A percentile compares a stretch with the other conserved stretches of the same genome.
These are phyloP conservation scores for Daldinia concentrica DNA, from an alignment of 495 filamentous ascomycete species.

Conservation along the genomic window DNA sequence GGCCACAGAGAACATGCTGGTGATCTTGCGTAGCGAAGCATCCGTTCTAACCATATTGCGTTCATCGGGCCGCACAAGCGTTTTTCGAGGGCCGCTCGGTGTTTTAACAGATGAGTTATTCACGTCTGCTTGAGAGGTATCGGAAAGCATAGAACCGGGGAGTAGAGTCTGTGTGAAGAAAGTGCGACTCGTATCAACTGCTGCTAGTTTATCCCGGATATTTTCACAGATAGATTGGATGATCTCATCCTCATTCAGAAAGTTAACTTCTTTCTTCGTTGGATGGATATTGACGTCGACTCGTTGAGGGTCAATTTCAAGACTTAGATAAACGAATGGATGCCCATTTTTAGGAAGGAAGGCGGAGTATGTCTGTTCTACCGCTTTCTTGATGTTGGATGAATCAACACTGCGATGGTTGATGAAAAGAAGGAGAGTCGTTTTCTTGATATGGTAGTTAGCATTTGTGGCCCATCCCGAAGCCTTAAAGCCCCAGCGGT, in stretches of 20 bases:
- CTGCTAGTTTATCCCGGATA: conserved; percentile 79
- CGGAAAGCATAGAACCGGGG: conserved; percentile 66
- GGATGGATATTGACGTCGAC: conserved; percentile 99
- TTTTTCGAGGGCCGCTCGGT: conserved; percentile 50
- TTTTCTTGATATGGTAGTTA: conserved; percentile 95
- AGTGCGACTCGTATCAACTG: conserved; percentile 93
- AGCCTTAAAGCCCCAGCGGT: conserved; percentile 82
- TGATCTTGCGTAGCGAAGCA: conserved; percentile 90
- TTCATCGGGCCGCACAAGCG: conserved; percentile 75
- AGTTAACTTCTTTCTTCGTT: conserved; percentile 97
- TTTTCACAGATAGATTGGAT: conserved; percentile 86
- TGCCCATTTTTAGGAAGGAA: conserved; percentile 96
- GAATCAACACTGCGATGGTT: conserved; percentile 98
- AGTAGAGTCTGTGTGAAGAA: conserved; percentile 94
- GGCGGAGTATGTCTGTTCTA: conserved; percentile 89
- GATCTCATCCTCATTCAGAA: conserved; percentile 97
- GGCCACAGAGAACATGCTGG: conserved; percentile 81
- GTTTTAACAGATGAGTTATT: conserved; percentile 50
- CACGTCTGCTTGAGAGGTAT: conserved; percentile 45
- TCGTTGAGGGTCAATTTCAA: conserved; percentile 91
- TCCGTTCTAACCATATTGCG: conserved; percentile 93
- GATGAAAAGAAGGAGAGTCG: conserved; percentile 90
- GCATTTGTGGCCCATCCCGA: conserved; percentile 89
- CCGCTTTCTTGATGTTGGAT: conserved; percentile 82
- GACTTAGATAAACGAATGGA: conserved; percentile 90